phyloP scores from a whole-genome alignment of 805 yeast genomes.

The Isabelozyma rhagii region DNA sequence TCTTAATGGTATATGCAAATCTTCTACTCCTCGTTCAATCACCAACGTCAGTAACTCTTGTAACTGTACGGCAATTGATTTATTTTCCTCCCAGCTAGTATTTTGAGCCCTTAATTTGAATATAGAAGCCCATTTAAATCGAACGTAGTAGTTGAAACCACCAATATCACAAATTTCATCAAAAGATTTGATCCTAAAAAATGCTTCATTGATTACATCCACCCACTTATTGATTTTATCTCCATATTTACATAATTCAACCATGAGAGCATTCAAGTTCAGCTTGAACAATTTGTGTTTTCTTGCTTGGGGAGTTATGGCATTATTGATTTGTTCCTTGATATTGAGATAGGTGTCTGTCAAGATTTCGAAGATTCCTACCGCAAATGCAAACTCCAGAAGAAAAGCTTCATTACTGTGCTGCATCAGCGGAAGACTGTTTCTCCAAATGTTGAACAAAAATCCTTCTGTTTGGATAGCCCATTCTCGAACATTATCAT shows the following conservation, averaged over 20 bases:
- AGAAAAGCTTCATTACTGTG: not conserved
- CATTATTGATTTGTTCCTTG: constrained; percentile 21
- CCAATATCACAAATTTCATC: not conserved
- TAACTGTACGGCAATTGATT: constrained; percentile 21
- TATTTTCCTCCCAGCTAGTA: constrained; percentile 27
- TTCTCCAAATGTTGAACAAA: constrained; percentile 8
- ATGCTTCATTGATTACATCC: constrained; percentile 24
- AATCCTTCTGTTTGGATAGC: constrained; percentile 25
- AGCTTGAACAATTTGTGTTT: constrained; percentile 22
- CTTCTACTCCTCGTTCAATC: not conserved
- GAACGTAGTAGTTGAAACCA: constrained; percentile 5
- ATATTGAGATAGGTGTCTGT: constrained; percentile 38
- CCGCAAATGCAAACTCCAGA: constrained; percentile 20
- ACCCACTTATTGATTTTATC: constrained; percentile 52
- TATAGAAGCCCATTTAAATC: constrained; percentile 36
- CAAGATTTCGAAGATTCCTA: constrained; percentile 45
- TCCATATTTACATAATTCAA: constrained; percentile 34
- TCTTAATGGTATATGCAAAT: constrained; percentile 40
- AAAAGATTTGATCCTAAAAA: constrained; percentile 4
- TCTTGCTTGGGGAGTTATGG: constrained; percentile 15
- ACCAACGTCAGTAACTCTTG: constrained; percentile 11
- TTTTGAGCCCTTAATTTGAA: constrained; percentile 24
- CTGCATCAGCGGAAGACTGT: not conserved
- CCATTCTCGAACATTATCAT: constrained; percentile 33
- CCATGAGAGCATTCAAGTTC: constrained; percentile 30